Base-by-base conservation (phyloP, 495 filamentous ascomycete genomes). In the Aspergillus ostianus region DNA sequence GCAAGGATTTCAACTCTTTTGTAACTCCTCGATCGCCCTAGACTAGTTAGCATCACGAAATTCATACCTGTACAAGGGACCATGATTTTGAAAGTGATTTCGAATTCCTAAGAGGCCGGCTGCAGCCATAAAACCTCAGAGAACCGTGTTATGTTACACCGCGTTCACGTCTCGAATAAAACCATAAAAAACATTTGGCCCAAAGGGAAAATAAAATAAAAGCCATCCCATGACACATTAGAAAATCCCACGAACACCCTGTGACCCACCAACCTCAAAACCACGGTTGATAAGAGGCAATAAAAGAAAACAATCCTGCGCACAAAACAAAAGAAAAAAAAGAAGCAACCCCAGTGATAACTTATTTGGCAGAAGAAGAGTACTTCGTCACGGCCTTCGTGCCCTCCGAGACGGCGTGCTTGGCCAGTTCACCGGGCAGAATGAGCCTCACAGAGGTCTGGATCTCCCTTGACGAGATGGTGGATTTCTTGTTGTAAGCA, bases 371-470 rank as follows among this genome's bases (percentile, higher is more conserved):
- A 67, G 93, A 97, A 53, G 93, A 97, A 64, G 93, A 97, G 85
- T 98, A 98, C 87, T 98, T 98, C 85, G 94, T 98, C 64, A 98
- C 94, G 57, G 94, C 94, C 92, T 98, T 98, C 76, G 94, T 98
- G 71, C 94, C 94, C 81, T 98, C 94, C 67, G 94, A 98, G 29
- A 98, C 94, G 69, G 94, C 94, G 79, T 98, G 94, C 88, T 98
- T 98, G 73, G 94, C 94, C 58, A 98, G 85, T 84, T 98, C 94
- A 77, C 94, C 94, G 46, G 94, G 94, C 19, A 98, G 90, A 77
- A 98, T 98, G 47, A 98, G 87, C 60, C 94, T 88, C 64, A 98
- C 94, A 63, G 94, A 98, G 67, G 94, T 98, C 86, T 98, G 94
- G 74, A 98, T 98, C 82, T 98, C 94, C 74, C 94, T 89, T 63